Conservation (phyloP, 164 flowering plant species). For the Vitis labrusca region DNA sequence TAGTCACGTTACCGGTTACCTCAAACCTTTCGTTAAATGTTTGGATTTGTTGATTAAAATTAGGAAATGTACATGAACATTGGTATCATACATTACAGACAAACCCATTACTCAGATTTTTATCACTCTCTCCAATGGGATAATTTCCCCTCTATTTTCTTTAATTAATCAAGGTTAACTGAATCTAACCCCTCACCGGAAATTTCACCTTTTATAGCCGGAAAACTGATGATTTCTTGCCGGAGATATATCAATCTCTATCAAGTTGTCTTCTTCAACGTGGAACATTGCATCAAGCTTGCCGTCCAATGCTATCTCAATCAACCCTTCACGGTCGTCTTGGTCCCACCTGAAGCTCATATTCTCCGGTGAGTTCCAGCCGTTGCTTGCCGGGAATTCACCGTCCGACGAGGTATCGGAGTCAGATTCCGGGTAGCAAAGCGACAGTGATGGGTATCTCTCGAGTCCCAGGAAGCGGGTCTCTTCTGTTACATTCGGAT, state of each 20-base stretch:
- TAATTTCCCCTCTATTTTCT: not conserved
- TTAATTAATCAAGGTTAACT: conserved; percentile 8
- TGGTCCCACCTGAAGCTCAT: conserved; percentile 51
- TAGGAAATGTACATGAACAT: conserved; percentile 7
- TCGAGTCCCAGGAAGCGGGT: conserved; percentile 13
- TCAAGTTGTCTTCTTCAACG: conserved; percentile 68
- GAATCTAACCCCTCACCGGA: conserved; percentile 10
- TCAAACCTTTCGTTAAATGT: not conserved
- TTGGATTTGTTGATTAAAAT: not conserved
- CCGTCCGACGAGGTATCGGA: conserved; percentile 53
- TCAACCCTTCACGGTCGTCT: conserved; percentile 53
- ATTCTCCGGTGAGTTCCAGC: conserved; percentile 45
- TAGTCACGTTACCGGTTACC: no score
- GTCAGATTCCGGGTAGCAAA: conserved; percentile 63
- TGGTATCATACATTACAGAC: conserved; percentile 6
- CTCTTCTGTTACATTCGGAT: conserved; percentile 9
- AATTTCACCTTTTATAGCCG: conserved; percentile 7
- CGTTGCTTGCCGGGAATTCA: conserved; percentile 28
- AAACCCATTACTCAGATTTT: not conserved
- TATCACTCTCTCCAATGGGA: not conserved
- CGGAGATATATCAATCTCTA: conserved; percentile 70
- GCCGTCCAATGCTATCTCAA: conserved; percentile 52
- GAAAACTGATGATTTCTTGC: conserved; percentile 2
- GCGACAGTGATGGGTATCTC: conserved; percentile 46
- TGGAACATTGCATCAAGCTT: conserved; percentile 15